These are phyloP conservation scores for Calonectria pseudoreteaudii DNA, from an alignment of 2,329 filamentous ascomycete species.

Conservation along the genomic window DNA sequence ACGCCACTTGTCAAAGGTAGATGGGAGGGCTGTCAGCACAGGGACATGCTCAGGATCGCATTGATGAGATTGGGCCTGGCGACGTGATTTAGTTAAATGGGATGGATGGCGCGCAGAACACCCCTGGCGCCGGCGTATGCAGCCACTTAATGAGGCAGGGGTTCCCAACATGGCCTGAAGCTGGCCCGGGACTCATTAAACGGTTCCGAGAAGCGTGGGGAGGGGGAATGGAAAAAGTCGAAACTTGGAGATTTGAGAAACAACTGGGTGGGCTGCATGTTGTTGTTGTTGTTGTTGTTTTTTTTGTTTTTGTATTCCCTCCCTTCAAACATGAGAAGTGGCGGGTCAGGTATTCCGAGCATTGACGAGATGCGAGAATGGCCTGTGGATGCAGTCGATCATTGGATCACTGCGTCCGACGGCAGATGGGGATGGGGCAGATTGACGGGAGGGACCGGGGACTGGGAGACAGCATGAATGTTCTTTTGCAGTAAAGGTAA, in stretches of 20 bases:
- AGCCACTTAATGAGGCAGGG: conserved; percentile 48
- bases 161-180: conserved; percentile 38
- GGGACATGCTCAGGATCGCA: conserved; percentile 35
- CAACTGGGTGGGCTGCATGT: conserved; percentile 12
- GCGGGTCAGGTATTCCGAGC: conserved; percentile 11
- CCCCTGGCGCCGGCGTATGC: conserved; percentile 45
- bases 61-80: conserved; percentile 43
- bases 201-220: conserved; percentile 19
- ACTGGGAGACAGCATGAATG: conserved; percentile 7
- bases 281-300: no score
- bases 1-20: conserved; percentile 29
- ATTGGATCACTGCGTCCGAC: conserved; percentile 22
- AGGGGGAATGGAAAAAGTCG: conserved; percentile 19
- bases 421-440: conserved; percentile 15
- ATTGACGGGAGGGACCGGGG: conserved; percentile 17
- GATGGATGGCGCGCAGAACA: conserved; percentile 45
- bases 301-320: conserved; percentile 17
- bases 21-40: conserved; percentile 29
- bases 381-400: conserved; percentile 28
- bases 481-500: conserved; percentile 1
- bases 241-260: conserved; percentile 9
- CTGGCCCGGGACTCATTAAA: conserved; percentile 40
- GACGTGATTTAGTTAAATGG: conserved; percentile 40
- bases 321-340: conserved; percentile 6
- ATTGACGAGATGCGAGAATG: conserved; percentile 28